Base-by-base conservation (phyloP, 106 monocot species). In the Xerophyta viscosa region DNA sequence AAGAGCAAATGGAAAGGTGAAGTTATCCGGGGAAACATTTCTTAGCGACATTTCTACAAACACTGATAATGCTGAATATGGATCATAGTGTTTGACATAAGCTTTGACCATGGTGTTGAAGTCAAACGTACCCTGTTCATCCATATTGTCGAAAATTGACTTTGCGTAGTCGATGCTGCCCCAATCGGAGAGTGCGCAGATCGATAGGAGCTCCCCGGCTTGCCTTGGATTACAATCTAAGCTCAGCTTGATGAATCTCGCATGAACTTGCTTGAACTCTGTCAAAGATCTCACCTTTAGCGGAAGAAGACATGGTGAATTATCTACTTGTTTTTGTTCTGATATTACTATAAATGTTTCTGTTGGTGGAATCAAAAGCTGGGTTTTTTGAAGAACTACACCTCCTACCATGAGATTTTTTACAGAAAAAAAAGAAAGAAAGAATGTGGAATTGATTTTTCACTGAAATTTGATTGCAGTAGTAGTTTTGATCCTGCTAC, bases 21-120 rank as follows among this genome's bases (percentile, higher is more conserved):
- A 92, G 26, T 68, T 70, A 45, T 92, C 82, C 1, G 82, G 76
- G 27, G 15, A 10, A 37, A 77, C 47, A 15, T 17, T 52, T 12
- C 27, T 26, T 41, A 68, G 72, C 25, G 29, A 23, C 86, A 92
- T 87, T 29, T 83, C 67, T 50, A 7, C 20, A 52, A 71, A 92
- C 31, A 83, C 37, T 0, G 47, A 36, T 19, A 87, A 15, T 13
- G 87, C 82, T 24, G 48, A 43, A 20, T 54, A 30, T 25, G 92
- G 56, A 44, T 78, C 52, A 24, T n/a, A 26, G 31, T 56, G 23
- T 7, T 57, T 58, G 10, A 82, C 73, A 28, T 64, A 33, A 1
- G 71, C 87, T 53, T 82, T 64, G 59, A 92, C 72, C 77, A 92
- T 71, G 13, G 60, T 67, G 68, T 92, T 87, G 77, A 77, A 79